phyloP scores from a whole-genome alignment of 2,329 filamentous ascomycete genomes.

The Cladophialophora yegresii region DNA sequence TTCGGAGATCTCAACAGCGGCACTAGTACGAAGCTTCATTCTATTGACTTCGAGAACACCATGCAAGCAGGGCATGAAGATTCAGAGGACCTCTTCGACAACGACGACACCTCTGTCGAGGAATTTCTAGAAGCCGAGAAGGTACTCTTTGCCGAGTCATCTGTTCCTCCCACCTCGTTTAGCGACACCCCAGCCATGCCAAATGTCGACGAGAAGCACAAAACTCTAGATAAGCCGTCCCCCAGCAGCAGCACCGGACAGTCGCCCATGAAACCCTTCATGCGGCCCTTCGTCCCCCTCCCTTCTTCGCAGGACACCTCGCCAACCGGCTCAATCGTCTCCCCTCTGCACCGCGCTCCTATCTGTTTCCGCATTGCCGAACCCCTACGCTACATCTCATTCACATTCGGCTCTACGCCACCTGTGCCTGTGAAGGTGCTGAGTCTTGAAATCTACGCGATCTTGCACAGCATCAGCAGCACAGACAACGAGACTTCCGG shows the following conservation, averaged over 20 bases:
- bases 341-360: background rate
- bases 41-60: background rate
- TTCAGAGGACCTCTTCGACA: constrained; percentile 14
- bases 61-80: background rate
- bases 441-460: constrained; percentile 7
- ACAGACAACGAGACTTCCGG: background rate
- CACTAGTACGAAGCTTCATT: background rate
- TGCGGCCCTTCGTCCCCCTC: background rate
- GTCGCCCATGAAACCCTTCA: constrained; percentile 13
- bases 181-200: background rate
- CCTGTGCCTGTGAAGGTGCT: background rate
- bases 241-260: background rate
- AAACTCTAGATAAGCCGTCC: background rate
- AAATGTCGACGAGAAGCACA: background rate
- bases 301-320: background rate
- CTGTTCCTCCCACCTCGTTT: background rate
- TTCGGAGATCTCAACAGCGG: background rate
- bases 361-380: constrained; percentile 16
- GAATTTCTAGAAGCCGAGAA: constrained; percentile 13
- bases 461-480: background rate
- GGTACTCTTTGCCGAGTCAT: background rate
- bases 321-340: background rate
- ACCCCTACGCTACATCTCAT: constrained; percentile 9
- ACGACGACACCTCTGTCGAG: constrained; percentile 5
- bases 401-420: background rate